These are phyloP conservation scores for Pilaira anomala DNA, from an alignment of 192 early-diverging fungal genomes.

Conservation along the genomic window DNA sequence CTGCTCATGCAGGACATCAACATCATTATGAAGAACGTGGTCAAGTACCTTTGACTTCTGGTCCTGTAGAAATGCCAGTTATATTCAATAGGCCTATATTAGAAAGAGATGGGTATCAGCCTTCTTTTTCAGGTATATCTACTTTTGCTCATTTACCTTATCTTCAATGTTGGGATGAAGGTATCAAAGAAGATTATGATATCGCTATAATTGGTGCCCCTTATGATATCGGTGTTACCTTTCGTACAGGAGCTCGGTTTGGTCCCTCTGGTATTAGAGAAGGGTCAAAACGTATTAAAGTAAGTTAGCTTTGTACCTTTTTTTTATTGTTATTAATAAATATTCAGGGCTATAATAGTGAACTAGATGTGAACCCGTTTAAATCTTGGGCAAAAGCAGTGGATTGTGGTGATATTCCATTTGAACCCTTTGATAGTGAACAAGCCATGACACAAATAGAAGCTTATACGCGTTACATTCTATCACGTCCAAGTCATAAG, in stretches of 20 bases:
- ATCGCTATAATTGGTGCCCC: constrained; percentile 34
- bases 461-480: constrained; percentile 18
- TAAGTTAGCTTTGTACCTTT: constrained; percentile 1
- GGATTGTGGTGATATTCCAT: constrained; percentile 36
- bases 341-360: constrained; percentile 28
- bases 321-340: not conserved
- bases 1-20: constrained; percentile 16
- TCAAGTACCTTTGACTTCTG: constrained; percentile 17
- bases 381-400: constrained; percentile 31
- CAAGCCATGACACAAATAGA: constrained; percentile 33
- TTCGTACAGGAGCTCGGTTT: constrained; percentile 36
- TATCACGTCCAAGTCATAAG: constrained; percentile 16
- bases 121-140: constrained; percentile 32
- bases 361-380: constrained; percentile 30
- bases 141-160: constrained; percentile 38
- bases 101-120: constrained; percentile 23
- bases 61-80: constrained; percentile 17
- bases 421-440: constrained; percentile 31
- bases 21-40: constrained; percentile 14
- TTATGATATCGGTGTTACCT: constrained; percentile 39
- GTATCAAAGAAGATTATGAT: constrained; percentile 31
- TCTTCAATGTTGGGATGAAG: constrained; percentile 30
- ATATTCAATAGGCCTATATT: constrained; percentile 20
- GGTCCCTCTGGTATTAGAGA: constrained; percentile 33
- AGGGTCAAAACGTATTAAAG: constrained; percentile 34